Percentiles rank a stretch among this genome's conserved stretches.
These are phyloP conservation scores for Nitzschia sp. DNA, from an alignment of 108 stramenopile species.

Conservation along the genomic window DNA sequence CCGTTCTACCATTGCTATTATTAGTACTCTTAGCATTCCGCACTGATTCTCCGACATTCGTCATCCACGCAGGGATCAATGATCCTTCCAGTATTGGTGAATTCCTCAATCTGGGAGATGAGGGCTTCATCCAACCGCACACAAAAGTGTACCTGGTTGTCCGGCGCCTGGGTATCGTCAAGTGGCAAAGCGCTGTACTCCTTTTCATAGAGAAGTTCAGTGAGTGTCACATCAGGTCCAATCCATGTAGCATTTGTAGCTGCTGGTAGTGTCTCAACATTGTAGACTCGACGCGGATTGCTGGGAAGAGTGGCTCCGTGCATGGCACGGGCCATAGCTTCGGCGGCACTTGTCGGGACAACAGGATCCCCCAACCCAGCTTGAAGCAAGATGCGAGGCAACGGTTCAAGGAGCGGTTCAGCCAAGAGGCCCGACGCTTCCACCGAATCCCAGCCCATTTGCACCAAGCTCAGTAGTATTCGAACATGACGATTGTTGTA, in stretches of 20 bases:
- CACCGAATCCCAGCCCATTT: conserved; percentile 77
- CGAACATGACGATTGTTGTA: conserved; percentile 72
- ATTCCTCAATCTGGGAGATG: conserved; percentile 60
- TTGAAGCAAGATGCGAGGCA: conserved; percentile 38
- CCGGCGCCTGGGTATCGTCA: conserved; percentile 14
- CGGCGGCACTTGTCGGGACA: conserved; percentile 66
- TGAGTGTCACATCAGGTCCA: conserved; percentile 42
- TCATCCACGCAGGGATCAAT: conserved; percentile 62
- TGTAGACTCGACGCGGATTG: conserved; percentile 38
- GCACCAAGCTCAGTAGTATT: conserved; percentile 58
- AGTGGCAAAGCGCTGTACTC: conserved; percentile 43
- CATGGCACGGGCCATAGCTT: conserved; percentile 68
- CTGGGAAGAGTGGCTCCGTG: conserved; percentile 45
- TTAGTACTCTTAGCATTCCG: conserved; percentile 2
- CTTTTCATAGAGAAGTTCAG: conserved; percentile 53
- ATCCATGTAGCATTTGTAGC: conserved; percentile 16
- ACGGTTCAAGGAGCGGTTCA: conserved; percentile 33
- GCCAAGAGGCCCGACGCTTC: conserved; percentile 69
- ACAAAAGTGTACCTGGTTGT: conserved; percentile 61
- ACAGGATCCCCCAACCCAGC: conserved; percentile 64
- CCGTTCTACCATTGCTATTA: no score
- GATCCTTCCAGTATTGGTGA: conserved; percentile 55
- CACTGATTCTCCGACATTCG: conserved; percentile 30
- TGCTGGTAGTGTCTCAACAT: neutral
- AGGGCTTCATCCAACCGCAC: conserved; percentile 54